These are phyloP conservation scores for Hemileccinum rubropunctum DNA, from an alignment of 768 basidiomycete genomes.

Conservation along the genomic window DNA sequence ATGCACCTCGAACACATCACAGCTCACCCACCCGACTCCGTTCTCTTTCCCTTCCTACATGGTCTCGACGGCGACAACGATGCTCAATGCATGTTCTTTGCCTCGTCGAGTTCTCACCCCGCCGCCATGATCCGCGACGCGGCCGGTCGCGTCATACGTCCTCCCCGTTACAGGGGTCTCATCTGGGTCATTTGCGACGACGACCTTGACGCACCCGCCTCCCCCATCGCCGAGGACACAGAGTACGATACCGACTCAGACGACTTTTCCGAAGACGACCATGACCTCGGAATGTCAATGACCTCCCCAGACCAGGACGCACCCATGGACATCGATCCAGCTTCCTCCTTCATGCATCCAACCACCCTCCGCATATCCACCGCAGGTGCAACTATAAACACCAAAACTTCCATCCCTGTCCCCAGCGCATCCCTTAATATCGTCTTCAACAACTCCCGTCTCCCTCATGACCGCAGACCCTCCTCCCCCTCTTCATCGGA, in stretches of 20 bases:
- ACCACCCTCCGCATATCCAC: slow-evolving; percentile 33
- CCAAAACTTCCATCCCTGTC: no score
- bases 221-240: slow-evolving; percentile 22
- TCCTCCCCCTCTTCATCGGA: slow-evolving; percentile 28
- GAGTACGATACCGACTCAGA: slow-evolving; percentile 32
- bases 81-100: slow-evolving; percentile 81
- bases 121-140: slow-evolving; percentile 26
- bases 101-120: slow-evolving; percentile 20
- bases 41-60: slow-evolving; percentile 88
- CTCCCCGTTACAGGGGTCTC: slow-evolving; percentile 64
- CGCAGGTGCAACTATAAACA: no score
- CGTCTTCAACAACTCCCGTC: no score
- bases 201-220: slow-evolving; percentile 39
- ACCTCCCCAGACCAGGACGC: slow-evolving; percentile 28
- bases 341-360: slow-evolving; percentile 37
- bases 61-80: slow-evolving; percentile 80
- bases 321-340: slow-evolving; percentile 28
- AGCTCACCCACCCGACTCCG: slow-evolving; percentile 72
- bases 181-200: slow-evolving; percentile 83
- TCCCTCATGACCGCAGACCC: slow-evolving; percentile 29
- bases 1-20: slow-evolving; percentile 63
- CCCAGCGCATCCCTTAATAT: no score
- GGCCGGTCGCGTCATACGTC: slow-evolving; percentile 25
- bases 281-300: slow-evolving; percentile 31
- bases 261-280: slow-evolving; percentile 25